These are phyloP conservation scores for Sanghuangporus sanghuang DNA, from an alignment of 1,284 basidiomycete genomes.

Conservation along the genomic window DNA sequence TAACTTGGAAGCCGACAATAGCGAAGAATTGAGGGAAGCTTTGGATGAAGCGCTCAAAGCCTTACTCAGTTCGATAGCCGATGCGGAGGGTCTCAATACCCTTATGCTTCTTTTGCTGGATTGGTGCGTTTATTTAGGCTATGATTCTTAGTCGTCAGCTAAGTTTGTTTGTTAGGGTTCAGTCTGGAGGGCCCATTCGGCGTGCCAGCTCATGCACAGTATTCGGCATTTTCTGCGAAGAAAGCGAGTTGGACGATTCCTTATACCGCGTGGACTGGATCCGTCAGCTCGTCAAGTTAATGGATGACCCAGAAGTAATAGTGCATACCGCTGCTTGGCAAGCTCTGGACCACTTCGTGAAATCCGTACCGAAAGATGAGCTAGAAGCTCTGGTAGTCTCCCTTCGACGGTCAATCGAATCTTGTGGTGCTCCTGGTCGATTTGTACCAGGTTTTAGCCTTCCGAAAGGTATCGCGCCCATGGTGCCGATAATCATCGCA, in stretches of 20 bases:
- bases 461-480: constrained; percentile 85
- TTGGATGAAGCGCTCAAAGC: constrained; percentile 73
- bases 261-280: constrained; percentile 94
- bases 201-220: constrained; percentile 76
- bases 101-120: constrained; percentile 87
- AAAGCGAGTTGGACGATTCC: constrained; percentile 72
- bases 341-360: constrained; percentile 86
- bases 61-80: constrained; percentile 72
- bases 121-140: constrained; percentile 50
- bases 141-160: constrained; percentile 11
- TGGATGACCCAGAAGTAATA: constrained; percentile 72
- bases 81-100: constrained; percentile 83
- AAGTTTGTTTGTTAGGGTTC: constrained; percentile 54
- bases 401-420: constrained; percentile 85
- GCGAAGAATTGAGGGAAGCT: constrained; percentile 68
- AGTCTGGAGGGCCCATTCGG: constrained; percentile 63
- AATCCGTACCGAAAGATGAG: constrained; percentile 89
- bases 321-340: constrained; percentile 85
- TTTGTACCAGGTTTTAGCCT: constrained; percentile 86
- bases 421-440: constrained; percentile 73
- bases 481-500: constrained; percentile 87
- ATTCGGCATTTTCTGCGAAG: constrained; percentile 80
- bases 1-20: constrained; percentile 58
- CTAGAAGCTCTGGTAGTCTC: constrained; percentile 87
- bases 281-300: constrained; percentile 81